phyloP scores from a whole-genome alignment of 176 grass and related monocot species.

The Oryza glaberrima region DNA sequence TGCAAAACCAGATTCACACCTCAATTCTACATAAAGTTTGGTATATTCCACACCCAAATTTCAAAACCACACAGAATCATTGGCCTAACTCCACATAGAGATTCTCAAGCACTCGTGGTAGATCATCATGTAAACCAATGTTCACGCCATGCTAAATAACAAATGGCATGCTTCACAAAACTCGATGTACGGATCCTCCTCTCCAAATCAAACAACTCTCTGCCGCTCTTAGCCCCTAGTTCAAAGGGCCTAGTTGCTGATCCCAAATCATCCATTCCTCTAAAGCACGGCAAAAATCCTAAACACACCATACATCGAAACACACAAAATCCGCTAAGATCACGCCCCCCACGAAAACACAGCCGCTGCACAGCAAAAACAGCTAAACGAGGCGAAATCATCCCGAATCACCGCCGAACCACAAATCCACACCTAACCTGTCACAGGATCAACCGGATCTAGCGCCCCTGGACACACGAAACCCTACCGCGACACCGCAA shows the following conservation, averaged over 20 bases:
- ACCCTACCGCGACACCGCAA: background rate
- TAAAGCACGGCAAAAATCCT: background rate
- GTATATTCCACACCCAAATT: background rate
- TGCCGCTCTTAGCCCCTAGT: background rate
- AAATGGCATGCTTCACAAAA: background rate
- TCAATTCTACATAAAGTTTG: background rate
- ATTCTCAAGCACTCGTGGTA: background rate
- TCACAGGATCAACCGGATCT: conserved; percentile 12
- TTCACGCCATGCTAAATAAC: background rate
- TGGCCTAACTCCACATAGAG: background rate
- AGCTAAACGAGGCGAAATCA: background rate
- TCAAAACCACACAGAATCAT: background rate
- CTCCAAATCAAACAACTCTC: background rate
- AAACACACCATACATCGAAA: background rate
- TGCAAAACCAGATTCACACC: background rate
- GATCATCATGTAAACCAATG: background rate
- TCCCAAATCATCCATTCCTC: background rate
- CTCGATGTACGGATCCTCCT: background rate
- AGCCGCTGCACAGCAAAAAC: background rate
- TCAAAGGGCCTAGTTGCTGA: background rate
- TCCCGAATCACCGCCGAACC: background rate
- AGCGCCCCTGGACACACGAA: background rate
- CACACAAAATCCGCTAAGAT: background rate
- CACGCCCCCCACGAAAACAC: background rate
- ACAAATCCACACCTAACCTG: background rate